phyloP scores from a whole-genome alignment of 352 stramenopile genomes.

The Globisporangium yorkense region DNA sequence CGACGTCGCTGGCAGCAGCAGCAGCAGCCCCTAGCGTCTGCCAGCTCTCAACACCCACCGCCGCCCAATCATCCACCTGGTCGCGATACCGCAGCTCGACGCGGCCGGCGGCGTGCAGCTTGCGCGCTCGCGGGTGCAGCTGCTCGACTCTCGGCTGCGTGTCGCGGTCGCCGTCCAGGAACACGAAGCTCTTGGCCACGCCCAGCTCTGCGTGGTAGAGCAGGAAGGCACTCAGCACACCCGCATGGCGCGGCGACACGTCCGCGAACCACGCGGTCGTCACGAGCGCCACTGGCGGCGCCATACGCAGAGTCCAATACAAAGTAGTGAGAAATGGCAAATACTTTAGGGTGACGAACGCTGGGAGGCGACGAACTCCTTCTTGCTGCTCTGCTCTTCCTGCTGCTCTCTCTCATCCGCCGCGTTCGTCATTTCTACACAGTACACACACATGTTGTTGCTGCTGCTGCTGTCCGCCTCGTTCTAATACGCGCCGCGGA shows the following conservation, averaged over 20 bases:
- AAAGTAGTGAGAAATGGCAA: too few species aligned
- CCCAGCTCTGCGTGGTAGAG: slow-evolving; percentile 32
- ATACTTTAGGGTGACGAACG: too few species aligned
- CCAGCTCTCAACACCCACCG: neutral
- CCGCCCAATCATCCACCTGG: neutral
- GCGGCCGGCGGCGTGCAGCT: slow-evolving; percentile 6
- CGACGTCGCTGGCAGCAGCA: slow-evolving; percentile 13
- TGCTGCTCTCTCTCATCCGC: neutral
- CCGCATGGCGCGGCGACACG: slow-evolving; percentile 8
- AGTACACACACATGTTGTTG: neutral
- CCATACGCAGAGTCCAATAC: neutral
- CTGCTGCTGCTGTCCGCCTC: neutral
- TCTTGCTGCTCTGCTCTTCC: neutral
- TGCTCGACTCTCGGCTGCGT: slow-evolving; percentile 10
- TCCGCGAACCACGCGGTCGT: slow-evolving; percentile 30
- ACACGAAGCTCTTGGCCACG: slow-evolving; percentile 28
- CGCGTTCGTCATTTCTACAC: slow-evolving; percentile 2
- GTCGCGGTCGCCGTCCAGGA: slow-evolving; percentile 23
- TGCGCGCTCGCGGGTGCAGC: slow-evolving; percentile 14
- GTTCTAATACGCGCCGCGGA: slow-evolving; percentile 27
- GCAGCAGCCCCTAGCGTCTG: neutral
- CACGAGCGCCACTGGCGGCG: slow-evolving; percentile 23
- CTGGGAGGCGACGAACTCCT: too few species aligned
- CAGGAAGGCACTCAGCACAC: slow-evolving; percentile 29
- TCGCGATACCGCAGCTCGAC: slow-evolving; percentile 22